Base-by-base conservation (phyloP, 257 asterid species). In the Hygrophila difformis region DNA sequence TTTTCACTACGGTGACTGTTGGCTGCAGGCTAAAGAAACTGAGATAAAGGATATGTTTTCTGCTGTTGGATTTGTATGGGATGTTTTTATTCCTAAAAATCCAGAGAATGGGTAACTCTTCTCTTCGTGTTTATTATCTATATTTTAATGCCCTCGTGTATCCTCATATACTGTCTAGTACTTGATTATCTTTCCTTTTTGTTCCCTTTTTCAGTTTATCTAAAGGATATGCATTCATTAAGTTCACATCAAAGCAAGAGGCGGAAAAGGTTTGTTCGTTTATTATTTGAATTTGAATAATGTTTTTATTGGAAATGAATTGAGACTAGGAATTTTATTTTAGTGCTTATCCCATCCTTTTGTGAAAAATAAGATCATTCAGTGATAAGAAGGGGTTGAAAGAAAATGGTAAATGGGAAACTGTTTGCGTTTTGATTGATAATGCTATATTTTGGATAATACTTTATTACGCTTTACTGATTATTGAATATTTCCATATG, bases 141-240 rank as follows among this genome's bases (percentile, higher is more conserved):
- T 16, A 11, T 7, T 55, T 46, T 33, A 22, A 20, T 35, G 13
- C 28, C 10, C 63, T 12, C 47, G n/a, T n/a, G n/a, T n/a, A n/a
- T n/a, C n/a, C n/a, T n/a, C n/a, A n/a, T n/a, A n/a, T n/a, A n/a
- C n/a, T n/a, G n/a, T n/a, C n/a, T n/a, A n/a, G 10, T 29, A 15
- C 44, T 55, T 6, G 6, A 53, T 55, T 68, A 41, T 45, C 35
- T 52, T 44, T 39, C 29, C 26, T 50, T 39, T 51, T 50, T 8
- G 47, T 51, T 57, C 16, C 50, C 53, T 52, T 47, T 64, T 72
- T 53, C 85, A 91, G 99, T 64, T 58, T 29, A 39, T 39, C 96
- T 29, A 91, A 74, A 74, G 98, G 98, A 59, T 91, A 82, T 71
- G 96, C 95, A 58, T 91, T 91, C 76, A 81, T 78, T 53, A 91